Percentiles rank a stretch among this genome's conserved stretches.
These are phyloP conservation scores for Oehlia diaphana DNA, from an alignment of 192 early-diverging fungal genomes.

Conservation along the genomic window DNA sequence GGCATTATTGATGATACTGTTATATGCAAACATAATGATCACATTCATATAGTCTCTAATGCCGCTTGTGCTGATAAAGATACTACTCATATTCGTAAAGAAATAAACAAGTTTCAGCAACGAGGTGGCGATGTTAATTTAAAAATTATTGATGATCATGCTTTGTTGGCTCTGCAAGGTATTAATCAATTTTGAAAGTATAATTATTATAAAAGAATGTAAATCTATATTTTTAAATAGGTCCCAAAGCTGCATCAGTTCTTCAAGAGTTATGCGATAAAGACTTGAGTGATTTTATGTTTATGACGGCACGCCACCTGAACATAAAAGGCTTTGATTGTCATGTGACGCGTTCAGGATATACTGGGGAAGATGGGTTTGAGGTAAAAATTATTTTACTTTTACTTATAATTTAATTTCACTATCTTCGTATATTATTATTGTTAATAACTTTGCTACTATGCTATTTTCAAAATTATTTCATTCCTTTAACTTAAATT, in stretches of 20 bases:
- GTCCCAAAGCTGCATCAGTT: slow-evolving; percentile 77
- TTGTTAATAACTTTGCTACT: no score
- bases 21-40: slow-evolving; percentile 81
- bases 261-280: slow-evolving; percentile 59
- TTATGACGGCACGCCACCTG: slow-evolving; percentile 82
- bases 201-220: not conserved
- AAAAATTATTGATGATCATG: slow-evolving; percentile 81
- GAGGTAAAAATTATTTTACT: slow-evolving; percentile 56
- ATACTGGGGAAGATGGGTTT: slow-evolving; percentile 99
- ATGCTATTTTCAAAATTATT: no score
- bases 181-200: slow-evolving; percentile 10
- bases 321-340: slow-evolving; percentile 75
- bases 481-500: no score
- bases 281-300: slow-evolving; percentile 73
- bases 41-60: slow-evolving; percentile 92
- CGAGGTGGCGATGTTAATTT: slow-evolving; percentile 90
- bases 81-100: slow-evolving; percentile 80
- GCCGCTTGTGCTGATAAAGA: slow-evolving; percentile 98
- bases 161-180: slow-evolving; percentile 90
- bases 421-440: no score
- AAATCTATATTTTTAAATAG: not conserved
- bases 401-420: not conserved
- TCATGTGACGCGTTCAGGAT: slow-evolving; percentile 94
- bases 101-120: slow-evolving; percentile 78
- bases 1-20: slow-evolving; percentile 99